These are phyloP conservation scores for Boletales sp. DNA, from an alignment of 768 basidiomycete genomes.

Conservation along the genomic window DNA sequence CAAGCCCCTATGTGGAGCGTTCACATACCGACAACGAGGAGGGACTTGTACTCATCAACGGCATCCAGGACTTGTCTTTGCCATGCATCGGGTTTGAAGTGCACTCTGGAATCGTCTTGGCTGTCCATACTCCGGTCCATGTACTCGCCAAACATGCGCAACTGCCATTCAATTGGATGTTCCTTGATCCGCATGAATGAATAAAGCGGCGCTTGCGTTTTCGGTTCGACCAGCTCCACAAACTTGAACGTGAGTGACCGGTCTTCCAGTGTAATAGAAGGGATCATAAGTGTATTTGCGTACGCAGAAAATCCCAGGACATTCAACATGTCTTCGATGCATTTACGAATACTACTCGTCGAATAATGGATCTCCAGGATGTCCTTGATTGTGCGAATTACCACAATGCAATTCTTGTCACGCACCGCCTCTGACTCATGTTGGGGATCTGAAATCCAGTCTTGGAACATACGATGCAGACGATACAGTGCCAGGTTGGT, in stretches of 20 bases:
- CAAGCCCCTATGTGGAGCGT: neutral
- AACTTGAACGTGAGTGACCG: slow-evolving; percentile 47
- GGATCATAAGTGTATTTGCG: slow-evolving; percentile 17
- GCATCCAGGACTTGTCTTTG: slow-evolving; percentile 63
- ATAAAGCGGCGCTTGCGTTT: slow-evolving; percentile 36
- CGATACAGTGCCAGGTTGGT: slow-evolving; percentile 51
- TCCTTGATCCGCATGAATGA: slow-evolving; percentile 56
- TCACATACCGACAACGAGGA: slow-evolving; percentile 59
- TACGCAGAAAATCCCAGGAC: slow-evolving; percentile 49
- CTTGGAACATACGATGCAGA: slow-evolving; percentile 46
- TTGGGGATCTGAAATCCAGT: slow-evolving; percentile 49
- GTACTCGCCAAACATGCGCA: slow-evolving; percentile 64
- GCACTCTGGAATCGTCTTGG: slow-evolving; percentile 51
- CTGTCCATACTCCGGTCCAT: slow-evolving; percentile 75
- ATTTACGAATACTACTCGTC: slow-evolving; percentile 28
- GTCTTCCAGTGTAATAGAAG: slow-evolving; percentile 18
- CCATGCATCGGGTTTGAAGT: slow-evolving; percentile 70
- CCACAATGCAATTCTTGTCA: slow-evolving; percentile 43
- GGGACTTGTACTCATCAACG: slow-evolving; percentile 54
- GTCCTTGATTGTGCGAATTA: slow-evolving; percentile 49
- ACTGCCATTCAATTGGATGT: slow-evolving; percentile 60
- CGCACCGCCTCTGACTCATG: slow-evolving; percentile 35
- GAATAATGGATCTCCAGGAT: slow-evolving; percentile 34
- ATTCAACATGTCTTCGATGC: slow-evolving; percentile 38
- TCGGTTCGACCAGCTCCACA: slow-evolving; percentile 50